phyloP scores from a whole-genome alignment of 2,329 filamentous ascomycete genomes.

The Drechslera avenae region DNA sequence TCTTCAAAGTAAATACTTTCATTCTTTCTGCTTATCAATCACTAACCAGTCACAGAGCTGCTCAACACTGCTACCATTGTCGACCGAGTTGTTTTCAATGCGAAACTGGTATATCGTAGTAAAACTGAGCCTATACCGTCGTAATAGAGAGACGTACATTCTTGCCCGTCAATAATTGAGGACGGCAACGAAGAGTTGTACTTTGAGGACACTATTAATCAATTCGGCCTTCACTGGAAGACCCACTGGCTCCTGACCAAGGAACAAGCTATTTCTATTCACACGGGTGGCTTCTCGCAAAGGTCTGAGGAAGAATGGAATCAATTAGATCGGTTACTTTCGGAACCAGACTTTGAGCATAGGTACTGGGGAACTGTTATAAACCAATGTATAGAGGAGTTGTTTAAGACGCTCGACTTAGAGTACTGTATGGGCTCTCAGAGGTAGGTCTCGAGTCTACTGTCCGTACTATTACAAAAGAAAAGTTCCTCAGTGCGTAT shows the following conservation, averaged over 20 bases:
- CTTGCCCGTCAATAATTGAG: not conserved
- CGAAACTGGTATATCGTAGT: not conserved
- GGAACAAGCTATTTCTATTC: not conserved
- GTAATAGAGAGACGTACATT: not conserved
- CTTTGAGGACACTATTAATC: not conserved
- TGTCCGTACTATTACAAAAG: not conserved
- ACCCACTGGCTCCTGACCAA: slow-evolving; percentile 1
- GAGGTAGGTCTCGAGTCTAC: not conserved
- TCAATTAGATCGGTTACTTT: no score
- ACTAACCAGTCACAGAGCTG: not conserved
- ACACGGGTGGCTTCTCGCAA: not conserved
- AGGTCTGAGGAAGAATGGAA: not conserved
- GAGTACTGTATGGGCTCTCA: not conserved
- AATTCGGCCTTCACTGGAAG: not conserved
- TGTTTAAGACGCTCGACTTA: not conserved
- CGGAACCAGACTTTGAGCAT: no score
- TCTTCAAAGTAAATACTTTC: not conserved
- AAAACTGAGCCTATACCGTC: not conserved
- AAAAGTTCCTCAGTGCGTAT: not conserved
- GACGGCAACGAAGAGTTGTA: not conserved
- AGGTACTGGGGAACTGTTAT: not conserved
- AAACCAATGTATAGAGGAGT: not conserved
- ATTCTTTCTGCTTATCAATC: no score
- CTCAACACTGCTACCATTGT: not conserved
- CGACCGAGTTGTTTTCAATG: not conserved